Evolutionary conservation across 495 filamentous ascomycete species (phyloP), one percentile per base, ranked within the genome.

Genomic region (Aspergillus haitiensis): DNA sequence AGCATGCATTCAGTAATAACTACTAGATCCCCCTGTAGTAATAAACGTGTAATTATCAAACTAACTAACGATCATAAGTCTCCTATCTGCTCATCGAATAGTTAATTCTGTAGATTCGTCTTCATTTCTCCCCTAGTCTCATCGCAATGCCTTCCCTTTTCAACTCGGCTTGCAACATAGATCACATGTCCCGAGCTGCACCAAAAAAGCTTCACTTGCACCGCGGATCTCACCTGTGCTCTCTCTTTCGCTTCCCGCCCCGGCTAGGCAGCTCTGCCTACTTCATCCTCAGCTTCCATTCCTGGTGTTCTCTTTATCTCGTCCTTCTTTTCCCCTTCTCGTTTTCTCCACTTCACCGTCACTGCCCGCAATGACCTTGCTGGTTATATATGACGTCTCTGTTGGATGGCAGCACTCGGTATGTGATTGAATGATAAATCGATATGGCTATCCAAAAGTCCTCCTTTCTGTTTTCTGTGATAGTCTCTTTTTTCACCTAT

Each of bases 381-480:
- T 60, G 59, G 57, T 56, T 64, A 59, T 64, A 49, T 62, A 75
- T 75, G 72, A 75, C 66, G 68, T 73, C 70, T 68, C 67, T 75
- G 70, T 79, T 84, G 82, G 73, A 86, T 86, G 83, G 83, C 83
- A 79, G 83, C 83, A 64, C 76, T 85, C 77, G 82, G 83, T 86
- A 79, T 59, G 75, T 64, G 53, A 35, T 33, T n/a, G 21, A 65
- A 59, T 47, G 31, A 46, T 47, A 5, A 49, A 31, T 32, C 13
- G 31, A 46, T 16, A 53, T 59, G 27, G 12, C 21, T 27, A 27
- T 27, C 21, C 21, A 27, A 27, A 27, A 27, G 21, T 27, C 21
- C 21, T 27, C 21, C 21, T 27, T 27, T 27, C 21, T 27, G 3
- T 27, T 27, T 27, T 27, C 21, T 27, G 21, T 27, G 21, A 27